Base-by-base conservation (phyloP, 306 rosid species). In the Gynostemma pentaphyllum region DNA sequence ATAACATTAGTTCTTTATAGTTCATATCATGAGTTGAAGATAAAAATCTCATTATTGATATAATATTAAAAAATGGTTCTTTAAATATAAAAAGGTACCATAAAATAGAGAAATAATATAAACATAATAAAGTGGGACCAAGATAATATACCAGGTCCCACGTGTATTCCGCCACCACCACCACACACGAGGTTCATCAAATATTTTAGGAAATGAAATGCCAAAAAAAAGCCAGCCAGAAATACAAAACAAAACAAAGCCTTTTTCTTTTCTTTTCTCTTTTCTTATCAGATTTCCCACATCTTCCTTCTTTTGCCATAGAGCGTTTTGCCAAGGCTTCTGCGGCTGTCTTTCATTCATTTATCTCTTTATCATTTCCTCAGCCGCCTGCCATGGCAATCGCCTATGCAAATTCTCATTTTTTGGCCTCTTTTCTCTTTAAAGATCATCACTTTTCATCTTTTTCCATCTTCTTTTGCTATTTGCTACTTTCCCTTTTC, bases 401-500 rank as follows among this genome's bases (percentile, higher is more conserved):
- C 41, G 22, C 66, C 21, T 61, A 5, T 60, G 5, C 65, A 13
- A 39, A 13, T 32, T 0, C 50, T 22, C 2, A 24, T 61, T 41
- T 12, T 2, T 7, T 41, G 13, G 0, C 50, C 50, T 46, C 15
- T 40, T 24, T 40, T 61, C 14, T 61, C 66, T 14, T 41, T 28
- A 61, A 41, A 23, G 50, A 61, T 41, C 66, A 61, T 40, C 49
- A 30, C 6, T 9, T n/a, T 55, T 41, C 18, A 34, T 63, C 15
- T 27, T 45, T 54, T 13, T 54, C 65, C 21, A 30, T 57, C 23
- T 41, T 74, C 7, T 26, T 74, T 19, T 62, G 45, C 26, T 50
- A 48, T 45, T 45, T 76, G 63, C 55, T 76, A 45, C 66, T 74
- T 13, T 76, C 14, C 49, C 68, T 66, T 37, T 24, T 76, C 30